Conservation (phyloP, 352 stramenopile species). For the Pythium volutum region DNA sequence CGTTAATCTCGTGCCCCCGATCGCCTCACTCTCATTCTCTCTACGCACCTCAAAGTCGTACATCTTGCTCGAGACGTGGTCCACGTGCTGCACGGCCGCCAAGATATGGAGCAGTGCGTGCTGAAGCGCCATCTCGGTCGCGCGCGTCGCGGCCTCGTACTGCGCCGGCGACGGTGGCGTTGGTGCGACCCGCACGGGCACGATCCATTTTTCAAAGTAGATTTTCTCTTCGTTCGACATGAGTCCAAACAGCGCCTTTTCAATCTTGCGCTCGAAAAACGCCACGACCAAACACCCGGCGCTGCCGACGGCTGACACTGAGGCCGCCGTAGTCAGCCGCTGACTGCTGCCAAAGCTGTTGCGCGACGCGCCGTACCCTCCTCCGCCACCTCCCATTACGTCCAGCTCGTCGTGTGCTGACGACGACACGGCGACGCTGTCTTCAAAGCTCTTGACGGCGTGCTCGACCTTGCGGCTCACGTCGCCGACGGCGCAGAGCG, state of each 20-base stretch:
- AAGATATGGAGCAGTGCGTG: constrained; percentile 71
- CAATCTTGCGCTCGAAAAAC: constrained; percentile 81
- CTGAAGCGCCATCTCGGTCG: constrained; percentile 68
- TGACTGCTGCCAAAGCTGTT: constrained; percentile 17
- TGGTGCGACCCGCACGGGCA: constrained; percentile 60
- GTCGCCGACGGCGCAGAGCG: constrained; percentile 71
- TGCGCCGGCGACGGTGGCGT: constrained; percentile 42
- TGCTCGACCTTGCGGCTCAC: constrained; percentile 78
- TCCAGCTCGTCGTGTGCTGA: constrained; percentile 10
- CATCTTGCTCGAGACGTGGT: constrained; percentile 77
- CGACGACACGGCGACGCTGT: constrained; percentile 27
- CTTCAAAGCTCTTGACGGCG: constrained; percentile 59
- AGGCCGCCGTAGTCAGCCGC: not conserved
- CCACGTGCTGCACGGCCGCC: constrained; percentile 68
- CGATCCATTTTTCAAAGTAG: constrained; percentile 82
- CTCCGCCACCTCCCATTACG: constrained; percentile 1
- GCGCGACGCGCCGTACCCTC: constrained; percentile 16
- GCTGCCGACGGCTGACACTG: constrained; percentile 2
- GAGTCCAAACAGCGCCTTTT: constrained; percentile 79
- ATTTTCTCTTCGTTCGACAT: constrained; percentile 86
- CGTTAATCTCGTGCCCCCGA: not conserved
- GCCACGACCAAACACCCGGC: constrained; percentile 58
- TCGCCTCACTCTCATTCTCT: not conserved
- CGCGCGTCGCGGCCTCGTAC: constrained; percentile 44
- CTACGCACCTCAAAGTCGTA: constrained; percentile 74